Percentiles rank a stretch among this genome's conserved stretches.
phyloP scores from a whole-genome alignment of 2,329 filamentous ascomycete species.

The Beauveria varroae region DNA sequence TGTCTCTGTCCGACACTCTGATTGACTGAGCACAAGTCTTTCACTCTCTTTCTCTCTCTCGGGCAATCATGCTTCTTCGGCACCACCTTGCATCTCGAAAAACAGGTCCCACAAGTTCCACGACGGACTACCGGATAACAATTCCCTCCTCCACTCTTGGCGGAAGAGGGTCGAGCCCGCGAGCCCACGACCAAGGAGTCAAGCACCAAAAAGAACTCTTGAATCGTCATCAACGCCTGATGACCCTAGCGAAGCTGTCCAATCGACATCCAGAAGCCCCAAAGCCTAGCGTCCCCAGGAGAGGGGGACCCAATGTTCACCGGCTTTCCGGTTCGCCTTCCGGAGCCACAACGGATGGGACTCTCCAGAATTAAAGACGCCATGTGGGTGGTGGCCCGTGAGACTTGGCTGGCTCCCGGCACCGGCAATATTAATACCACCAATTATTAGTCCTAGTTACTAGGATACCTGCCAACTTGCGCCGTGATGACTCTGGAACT shows the following conservation, averaged over 20 bases:
- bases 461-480: too few species aligned
- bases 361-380: neutral
- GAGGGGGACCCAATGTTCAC: neutral
- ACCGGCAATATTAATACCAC: neutral
- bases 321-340: slow-evolving; percentile 2
- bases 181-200: neutral
- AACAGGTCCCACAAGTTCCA: neutral
- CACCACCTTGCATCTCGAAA: neutral
- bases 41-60: neutral
- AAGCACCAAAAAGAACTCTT: neutral
- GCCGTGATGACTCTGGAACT: neutral
- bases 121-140: neutral
- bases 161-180: neutral
- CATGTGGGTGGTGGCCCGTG: slow-evolving; percentile 5
- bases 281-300: neutral
- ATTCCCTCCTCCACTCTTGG: neutral
- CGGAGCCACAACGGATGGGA: neutral
- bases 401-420: neutral
- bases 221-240: neutral
- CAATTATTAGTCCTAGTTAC: neutral
- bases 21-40: neutral
- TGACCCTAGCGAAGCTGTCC: neutral
- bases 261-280: neutral
- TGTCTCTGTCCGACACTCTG: too few species aligned
- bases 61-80: too few species aligned